Percentiles rank a stretch among this genome's conserved stretches.
Evolutionary conservation across 1,284 basidiomycete genomes (phyloP).

Genomic region (Moesziomyces globuligerus): DNA sequence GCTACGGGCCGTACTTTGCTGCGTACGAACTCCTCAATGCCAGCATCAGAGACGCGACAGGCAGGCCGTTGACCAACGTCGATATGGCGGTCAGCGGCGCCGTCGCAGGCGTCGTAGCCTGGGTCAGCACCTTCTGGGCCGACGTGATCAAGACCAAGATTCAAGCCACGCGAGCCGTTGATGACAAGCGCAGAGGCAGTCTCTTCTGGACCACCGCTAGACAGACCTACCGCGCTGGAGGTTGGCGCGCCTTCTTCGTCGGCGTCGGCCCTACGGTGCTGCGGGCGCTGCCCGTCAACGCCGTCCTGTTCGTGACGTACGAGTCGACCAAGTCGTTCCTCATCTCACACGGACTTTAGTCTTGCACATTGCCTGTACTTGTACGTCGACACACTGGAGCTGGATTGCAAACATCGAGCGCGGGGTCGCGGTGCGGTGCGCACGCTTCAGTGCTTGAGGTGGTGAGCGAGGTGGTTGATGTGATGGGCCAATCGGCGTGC

Average conservation of each 20-base stretch:
- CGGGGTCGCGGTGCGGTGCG: too few species aligned
- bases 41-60: conserved; percentile 6
- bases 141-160: conserved; percentile 63
- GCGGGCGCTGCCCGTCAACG: conserved; percentile 58
- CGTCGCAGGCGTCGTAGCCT: conserved; percentile 56
- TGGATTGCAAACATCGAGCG: too few species aligned
- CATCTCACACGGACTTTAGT: conserved; percentile 19
- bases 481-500: conserved; percentile 43
- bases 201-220: conserved; percentile 31
- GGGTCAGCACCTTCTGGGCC: conserved; percentile 61
- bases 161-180: conserved; percentile 27
- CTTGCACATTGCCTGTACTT: neutral
- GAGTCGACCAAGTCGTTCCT: conserved; percentile 42
- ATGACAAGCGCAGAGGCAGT: neutral
- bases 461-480: conserved; percentile 25
- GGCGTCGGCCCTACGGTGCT: conserved; percentile 58
- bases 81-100: conserved; percentile 59
- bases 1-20: conserved; percentile 61
- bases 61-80: conserved; percentile 19
- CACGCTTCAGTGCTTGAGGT: conserved; percentile 18
- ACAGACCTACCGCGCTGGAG: conserved; percentile 42
- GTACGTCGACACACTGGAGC: neutral
- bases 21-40: conserved; percentile 56
- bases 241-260: conserved; percentile 50
- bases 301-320: conserved; percentile 53